Conservation (phyloP, 352 stramenopile species). For the Phytopythium mirpurense region DNA sequence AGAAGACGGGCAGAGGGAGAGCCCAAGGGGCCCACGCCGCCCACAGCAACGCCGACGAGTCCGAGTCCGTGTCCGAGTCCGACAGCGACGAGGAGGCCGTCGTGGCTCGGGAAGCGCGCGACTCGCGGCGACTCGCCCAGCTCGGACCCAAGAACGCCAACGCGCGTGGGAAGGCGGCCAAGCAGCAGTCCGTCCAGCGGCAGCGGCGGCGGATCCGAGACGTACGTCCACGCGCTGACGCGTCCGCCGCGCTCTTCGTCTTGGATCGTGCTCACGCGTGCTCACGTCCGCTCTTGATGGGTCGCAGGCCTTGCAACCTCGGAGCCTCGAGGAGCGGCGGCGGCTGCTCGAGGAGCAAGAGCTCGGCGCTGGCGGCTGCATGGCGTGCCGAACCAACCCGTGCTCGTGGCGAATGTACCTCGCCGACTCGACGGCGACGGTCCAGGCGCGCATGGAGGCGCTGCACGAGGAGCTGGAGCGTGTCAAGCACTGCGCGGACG, state of each 20-base stretch:
- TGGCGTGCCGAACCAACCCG: conserved; percentile 72
- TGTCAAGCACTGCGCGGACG: conserved; percentile 51
- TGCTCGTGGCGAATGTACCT: conserved; percentile 65
- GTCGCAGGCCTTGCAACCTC: conserved; percentile 37
- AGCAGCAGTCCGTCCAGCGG: conserved; percentile 59
- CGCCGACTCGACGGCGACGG: conserved; percentile 37
- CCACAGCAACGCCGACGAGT: background rate
- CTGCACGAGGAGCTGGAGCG: conserved; percentile 67
- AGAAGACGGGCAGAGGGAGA: background rate
- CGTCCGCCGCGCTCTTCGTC: too few relatives aligned
- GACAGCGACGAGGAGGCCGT: conserved; percentile 72
- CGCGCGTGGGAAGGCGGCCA: conserved; percentile 43
- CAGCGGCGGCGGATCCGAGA: conserved; percentile 78
- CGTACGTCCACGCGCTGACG: conserved; percentile 10
- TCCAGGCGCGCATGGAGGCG: conserved; percentile 53
- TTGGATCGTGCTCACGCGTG: background rate
- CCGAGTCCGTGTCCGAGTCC: conserved; percentile 46
- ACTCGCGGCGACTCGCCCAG: conserved; percentile 26
- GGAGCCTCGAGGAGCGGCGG: conserved; percentile 60
- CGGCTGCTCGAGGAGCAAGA: conserved; percentile 58
- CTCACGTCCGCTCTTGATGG: background rate
- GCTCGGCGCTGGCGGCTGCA: conserved; percentile 69
- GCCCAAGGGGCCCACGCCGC: background rate
- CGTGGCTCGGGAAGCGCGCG: conserved; percentile 45
- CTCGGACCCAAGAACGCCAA: conserved; percentile 27